Evolutionary conservation across 371 early-diverging fungal genomes (phyloP).

Genomic region (Mucor mucedo): DNA sequence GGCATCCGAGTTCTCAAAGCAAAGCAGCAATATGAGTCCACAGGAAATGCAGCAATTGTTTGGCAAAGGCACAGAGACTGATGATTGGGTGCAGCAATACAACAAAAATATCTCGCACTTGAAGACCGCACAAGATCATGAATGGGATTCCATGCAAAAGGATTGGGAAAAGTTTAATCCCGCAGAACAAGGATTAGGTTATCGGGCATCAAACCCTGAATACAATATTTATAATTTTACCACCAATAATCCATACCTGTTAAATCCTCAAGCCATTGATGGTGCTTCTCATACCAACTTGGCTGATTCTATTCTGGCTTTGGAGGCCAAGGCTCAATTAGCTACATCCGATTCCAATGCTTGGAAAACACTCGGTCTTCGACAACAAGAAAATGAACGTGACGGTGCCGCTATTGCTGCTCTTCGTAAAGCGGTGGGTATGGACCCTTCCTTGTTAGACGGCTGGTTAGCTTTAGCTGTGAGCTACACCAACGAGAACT

Average conservation of each 20-base stretch:
- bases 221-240: slow-evolving; percentile 81
- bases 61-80: slow-evolving; percentile 48
- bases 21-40: slow-evolving; percentile 3
- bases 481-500: slow-evolving; percentile 88
- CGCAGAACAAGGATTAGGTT: slow-evolving; percentile 48
- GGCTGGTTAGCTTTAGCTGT: slow-evolving; percentile 87
- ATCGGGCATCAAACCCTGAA: slow-evolving; percentile 67
- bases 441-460: slow-evolving; percentile 71
- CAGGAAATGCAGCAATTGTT: slow-evolving; percentile 60
- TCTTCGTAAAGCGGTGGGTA: slow-evolving; percentile 70
- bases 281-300: slow-evolving; percentile 62
- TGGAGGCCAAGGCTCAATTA: slow-evolving; percentile 91
- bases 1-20: slow-evolving; percentile 62
- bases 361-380: slow-evolving; percentile 83
- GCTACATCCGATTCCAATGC: slow-evolving; percentile 78
- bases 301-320: slow-evolving; percentile 85
- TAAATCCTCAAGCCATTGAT: slow-evolving; percentile 48
- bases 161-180: slow-evolving; percentile 62
- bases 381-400: slow-evolving; percentile 93
- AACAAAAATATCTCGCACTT: slow-evolving; percentile 73
- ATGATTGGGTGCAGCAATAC: slow-evolving; percentile 77
- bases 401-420: slow-evolving; percentile 89
- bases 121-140: slow-evolving; percentile 69
- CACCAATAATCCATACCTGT: slow-evolving; percentile 78
- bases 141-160: slow-evolving; percentile 81